A percentile compares a stretch with the other conserved stretches of the same genome.
phyloP scores from a whole-genome alignment of 2,329 filamentous ascomycete species.

The Fusarium incarnatum region DNA sequence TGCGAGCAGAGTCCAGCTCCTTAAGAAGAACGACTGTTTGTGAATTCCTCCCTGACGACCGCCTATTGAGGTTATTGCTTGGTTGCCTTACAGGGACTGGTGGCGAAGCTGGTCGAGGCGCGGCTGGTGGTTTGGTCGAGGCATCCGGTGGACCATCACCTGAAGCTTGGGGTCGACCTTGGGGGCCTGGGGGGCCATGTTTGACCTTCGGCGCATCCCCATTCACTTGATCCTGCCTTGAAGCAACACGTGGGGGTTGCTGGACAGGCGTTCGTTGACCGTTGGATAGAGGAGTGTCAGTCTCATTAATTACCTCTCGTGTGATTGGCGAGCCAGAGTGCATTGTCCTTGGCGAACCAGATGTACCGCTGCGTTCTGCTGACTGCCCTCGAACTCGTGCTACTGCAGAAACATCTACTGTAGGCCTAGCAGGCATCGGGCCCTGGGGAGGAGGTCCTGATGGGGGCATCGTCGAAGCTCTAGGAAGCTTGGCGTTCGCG shows the following conservation, averaged over 20 bases:
- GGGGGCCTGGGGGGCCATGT: slow-evolving; percentile 46
- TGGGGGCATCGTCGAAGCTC: slow-evolving; percentile 51
- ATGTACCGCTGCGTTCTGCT: slow-evolving; percentile 56
- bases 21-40: slow-evolving; percentile 82
- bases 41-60: slow-evolving; percentile 70
- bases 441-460: slow-evolving; percentile 67
- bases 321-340: slow-evolving; percentile 57
- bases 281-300: slow-evolving; percentile 66
- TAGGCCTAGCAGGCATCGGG: slow-evolving; percentile 63
- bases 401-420: slow-evolving; percentile 54
- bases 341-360: slow-evolving; percentile 53
- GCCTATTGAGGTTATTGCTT: slow-evolving; percentile 68
- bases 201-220: slow-evolving; percentile 51
- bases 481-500: slow-evolving; percentile 53
- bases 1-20: slow-evolving; percentile 86
- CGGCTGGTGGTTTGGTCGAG: slow-evolving; percentile 51
- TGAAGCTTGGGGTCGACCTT: slow-evolving; percentile 68
- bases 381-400: slow-evolving; percentile 63
- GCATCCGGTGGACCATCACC: slow-evolving; percentile 76
- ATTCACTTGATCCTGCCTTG: slow-evolving; percentile 52
- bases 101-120: slow-evolving; percentile 64
- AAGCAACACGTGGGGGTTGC: slow-evolving; percentile 52
- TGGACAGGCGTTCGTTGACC: slow-evolving; percentile 75
- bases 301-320: slow-evolving; percentile 53
- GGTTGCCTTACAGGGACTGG: slow-evolving; percentile 68